phyloP scores from a whole-genome alignment of 2,329 filamentous ascomycete genomes.

The Fusarium illudens region DNA sequence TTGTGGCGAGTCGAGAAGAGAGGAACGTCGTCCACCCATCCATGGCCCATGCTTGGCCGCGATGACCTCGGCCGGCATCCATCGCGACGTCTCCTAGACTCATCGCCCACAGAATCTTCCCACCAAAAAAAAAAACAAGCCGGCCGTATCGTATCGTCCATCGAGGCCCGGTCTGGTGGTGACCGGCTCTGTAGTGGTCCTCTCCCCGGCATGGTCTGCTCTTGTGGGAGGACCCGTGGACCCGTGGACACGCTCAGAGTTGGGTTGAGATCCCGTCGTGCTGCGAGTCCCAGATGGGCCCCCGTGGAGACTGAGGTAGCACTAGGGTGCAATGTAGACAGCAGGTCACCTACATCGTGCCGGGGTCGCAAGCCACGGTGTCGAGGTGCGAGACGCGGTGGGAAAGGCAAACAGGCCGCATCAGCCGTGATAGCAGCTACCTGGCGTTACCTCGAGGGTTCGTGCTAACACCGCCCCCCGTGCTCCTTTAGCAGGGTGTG shows the following conservation, averaged over 20 bases:
- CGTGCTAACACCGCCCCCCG: constrained; percentile 48
- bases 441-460: constrained; percentile 26
- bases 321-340: constrained; percentile 47
- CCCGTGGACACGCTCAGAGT: constrained; percentile 46
- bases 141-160: constrained; percentile 17
- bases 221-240: constrained; percentile 43
- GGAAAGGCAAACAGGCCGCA: constrained; percentile 1
- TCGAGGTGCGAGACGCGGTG: background rate
- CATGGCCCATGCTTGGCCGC: constrained; percentile 1
- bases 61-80: background rate
- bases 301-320: constrained; percentile 49
- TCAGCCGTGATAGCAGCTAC: constrained; percentile 40
- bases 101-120: constrained; percentile 1
- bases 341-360: constrained; percentile 40
- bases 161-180: constrained; percentile 19
- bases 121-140: constrained; percentile 19
- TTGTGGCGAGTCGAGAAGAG: background rate
- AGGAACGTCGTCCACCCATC: background rate
- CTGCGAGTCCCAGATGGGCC: constrained; percentile 51
- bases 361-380: background rate
- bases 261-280: constrained; percentile 51
- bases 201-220: constrained; percentile 30
- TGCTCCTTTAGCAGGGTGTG: constrained; percentile 46
- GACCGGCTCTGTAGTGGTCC: constrained; percentile 27
- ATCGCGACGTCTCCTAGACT: background rate